Evolutionary conservation across 2,329 filamentous ascomycete genomes (phyloP).

Genomic region (Endocalyx cinctus): DNA sequence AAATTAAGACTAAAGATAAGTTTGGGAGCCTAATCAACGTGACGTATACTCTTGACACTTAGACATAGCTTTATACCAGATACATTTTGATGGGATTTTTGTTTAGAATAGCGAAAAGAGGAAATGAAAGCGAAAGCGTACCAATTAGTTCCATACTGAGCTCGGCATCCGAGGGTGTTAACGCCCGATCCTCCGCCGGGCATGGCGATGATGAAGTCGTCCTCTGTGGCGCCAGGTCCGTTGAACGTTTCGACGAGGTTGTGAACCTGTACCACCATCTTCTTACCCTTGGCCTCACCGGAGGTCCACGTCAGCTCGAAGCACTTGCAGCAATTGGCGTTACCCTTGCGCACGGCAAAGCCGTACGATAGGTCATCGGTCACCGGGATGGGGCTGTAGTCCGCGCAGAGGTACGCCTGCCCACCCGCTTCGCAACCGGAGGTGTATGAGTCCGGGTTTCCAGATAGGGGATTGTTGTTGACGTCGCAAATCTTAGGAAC

Average conservation of each 20-base stretch:
- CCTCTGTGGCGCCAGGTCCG: not conserved
- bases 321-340: constrained; percentile 2
- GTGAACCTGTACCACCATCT: constrained; percentile 1
- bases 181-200: not conserved
- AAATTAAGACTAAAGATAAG: not conserved
- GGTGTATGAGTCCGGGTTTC: not conserved
- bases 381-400: constrained; percentile 1
- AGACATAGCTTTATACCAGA: too few relatives aligned
- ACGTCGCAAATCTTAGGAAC: constrained; percentile 1
- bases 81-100: too few relatives aligned
- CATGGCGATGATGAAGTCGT: not conserved
- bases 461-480: constrained; percentile 1
- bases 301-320: not conserved
- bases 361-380: constrained; percentile 1
- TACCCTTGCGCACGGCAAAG: constrained; percentile 1
- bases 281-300: not conserved
- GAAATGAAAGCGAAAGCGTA: not conserved
- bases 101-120: too few relatives aligned
- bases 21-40: too few relatives aligned
- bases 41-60: too few relatives aligned
- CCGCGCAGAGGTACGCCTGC: not conserved
- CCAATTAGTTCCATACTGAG: not conserved
- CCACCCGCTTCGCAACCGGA: constrained; percentile 1
- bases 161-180: not conserved
- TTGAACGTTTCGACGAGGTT: not conserved